These are phyloP conservation scores for Aphanomyces invadans DNA, from an alignment of 352 stramenopile species.

Conservation along the genomic window DNA sequence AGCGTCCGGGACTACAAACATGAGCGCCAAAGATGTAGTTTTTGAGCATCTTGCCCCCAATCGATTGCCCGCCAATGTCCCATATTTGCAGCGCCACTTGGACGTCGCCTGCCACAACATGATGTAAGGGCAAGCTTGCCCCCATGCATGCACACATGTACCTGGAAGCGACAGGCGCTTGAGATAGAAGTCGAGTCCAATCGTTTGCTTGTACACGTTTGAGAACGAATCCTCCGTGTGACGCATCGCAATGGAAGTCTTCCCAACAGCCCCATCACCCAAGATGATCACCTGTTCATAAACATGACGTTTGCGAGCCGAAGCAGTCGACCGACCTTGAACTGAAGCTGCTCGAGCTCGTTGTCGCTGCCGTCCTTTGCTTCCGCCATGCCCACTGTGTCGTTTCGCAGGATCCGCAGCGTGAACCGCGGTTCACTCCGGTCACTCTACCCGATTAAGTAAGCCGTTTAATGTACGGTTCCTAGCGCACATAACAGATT, in stretches of 20 bases:
- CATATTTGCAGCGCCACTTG: conserved; percentile 91
- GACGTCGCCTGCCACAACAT: conserved; percentile 53
- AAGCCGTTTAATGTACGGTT: neutral
- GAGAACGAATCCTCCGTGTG: conserved; percentile 90
- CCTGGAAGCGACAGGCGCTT: conserved; percentile 86
- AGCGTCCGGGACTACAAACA: conserved; percentile 28
- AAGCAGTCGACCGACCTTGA: conserved; percentile 46
- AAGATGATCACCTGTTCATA: conserved; percentile 86
- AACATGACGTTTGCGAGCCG: too few relatives aligned
- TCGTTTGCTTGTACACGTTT: conserved; percentile 92
- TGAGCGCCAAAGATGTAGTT: conserved; percentile 94
- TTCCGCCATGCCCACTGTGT: conserved; percentile 52
- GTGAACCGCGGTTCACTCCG: neutral
- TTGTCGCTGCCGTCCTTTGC: conserved; percentile 75
- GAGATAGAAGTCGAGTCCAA: conserved; percentile 93
- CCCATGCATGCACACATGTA: conserved; percentile 23
- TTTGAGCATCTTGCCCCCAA: conserved; percentile 75
- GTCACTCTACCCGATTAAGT: neutral
- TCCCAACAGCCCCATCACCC: conserved; percentile 90
- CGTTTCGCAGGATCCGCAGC: neutral
- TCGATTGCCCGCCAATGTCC: conserved; percentile 91
- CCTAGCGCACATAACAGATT: neutral
- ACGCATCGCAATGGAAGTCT: conserved; percentile 91
- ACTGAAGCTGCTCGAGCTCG: conserved; percentile 78
- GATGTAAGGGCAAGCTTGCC: too few relatives aligned